Conservation (phyloP, 495 filamentous ascomycete species). For the Tuber brumale region DNA sequence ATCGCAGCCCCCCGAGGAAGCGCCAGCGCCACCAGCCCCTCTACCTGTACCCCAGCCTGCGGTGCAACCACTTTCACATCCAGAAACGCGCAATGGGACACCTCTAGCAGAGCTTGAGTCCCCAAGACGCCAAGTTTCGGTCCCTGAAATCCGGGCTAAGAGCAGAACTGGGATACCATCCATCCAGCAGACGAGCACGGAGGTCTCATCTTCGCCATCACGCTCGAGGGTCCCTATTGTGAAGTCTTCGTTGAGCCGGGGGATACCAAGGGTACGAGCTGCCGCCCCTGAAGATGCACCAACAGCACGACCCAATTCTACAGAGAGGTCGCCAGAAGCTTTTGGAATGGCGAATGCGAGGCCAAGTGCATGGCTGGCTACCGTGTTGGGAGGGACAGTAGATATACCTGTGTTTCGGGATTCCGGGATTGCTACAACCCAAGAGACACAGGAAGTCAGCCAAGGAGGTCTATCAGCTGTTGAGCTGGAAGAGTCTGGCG, state of each 20-base stretch:
- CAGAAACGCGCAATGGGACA: not conserved
- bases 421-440: not conserved
- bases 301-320: not conserved
- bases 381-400: not conserved
- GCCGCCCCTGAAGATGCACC: not conserved
- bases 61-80: slow-evolving; percentile 3
- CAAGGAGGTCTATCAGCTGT: not conserved
- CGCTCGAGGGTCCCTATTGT: not conserved
- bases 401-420: not conserved
- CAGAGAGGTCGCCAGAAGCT: not conserved
- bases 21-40: not conserved
- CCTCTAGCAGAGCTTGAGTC: not conserved
- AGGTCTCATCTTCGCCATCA: not conserved
- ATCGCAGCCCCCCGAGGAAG: slow-evolving; percentile 7
- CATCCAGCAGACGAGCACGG: not conserved
- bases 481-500: not conserved
- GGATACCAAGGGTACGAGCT: not conserved
- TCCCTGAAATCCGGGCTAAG: not conserved
- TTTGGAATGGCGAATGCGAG: not conserved
- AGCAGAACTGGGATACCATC: slow-evolving; percentile 9
- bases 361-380: not conserved
- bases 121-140: not conserved
- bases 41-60: not conserved
- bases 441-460: not conserved
- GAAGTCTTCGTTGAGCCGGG: not conserved